Evolutionary conservation across 495 filamentous ascomycete species (phyloP).

Genomic region (Aspergillus cristatus): DNA sequence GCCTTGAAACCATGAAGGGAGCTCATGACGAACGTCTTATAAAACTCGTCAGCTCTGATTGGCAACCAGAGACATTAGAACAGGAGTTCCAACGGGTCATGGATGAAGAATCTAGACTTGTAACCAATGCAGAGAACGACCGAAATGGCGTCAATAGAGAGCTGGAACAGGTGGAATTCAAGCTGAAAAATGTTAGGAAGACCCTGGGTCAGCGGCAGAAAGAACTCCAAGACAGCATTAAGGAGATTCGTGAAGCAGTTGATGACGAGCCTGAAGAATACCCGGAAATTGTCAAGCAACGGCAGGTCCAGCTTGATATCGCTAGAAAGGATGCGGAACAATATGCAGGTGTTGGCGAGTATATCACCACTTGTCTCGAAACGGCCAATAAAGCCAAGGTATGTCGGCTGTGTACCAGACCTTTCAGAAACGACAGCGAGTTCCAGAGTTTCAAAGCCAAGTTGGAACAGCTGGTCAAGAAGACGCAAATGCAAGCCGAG

Average conservation of each 20-base stretch:
- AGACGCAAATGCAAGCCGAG: conserved; percentile 42
- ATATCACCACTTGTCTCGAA: conserved; percentile 51
- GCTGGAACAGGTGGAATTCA: conserved; percentile 68
- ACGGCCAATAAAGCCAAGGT: conserved; percentile 49
- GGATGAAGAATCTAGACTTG: conserved; percentile 40
- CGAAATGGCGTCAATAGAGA: conserved; percentile 64
- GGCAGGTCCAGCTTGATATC: conserved; percentile 52
- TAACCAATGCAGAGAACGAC: conserved; percentile 53
- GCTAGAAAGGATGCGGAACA: conserved; percentile 55
- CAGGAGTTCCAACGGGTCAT: conserved; percentile 58
- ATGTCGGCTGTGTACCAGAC: conserved; percentile 62
- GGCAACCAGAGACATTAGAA: conserved; percentile 64
- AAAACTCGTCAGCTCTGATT: conserved; percentile 49
- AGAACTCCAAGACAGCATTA: conserved; percentile 51
- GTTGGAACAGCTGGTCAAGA: conserved; percentile 49
- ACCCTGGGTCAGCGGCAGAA: conserved; percentile 53
- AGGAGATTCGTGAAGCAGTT: conserved; percentile 40
- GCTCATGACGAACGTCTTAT: conserved; percentile 64
- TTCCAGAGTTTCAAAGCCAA: conserved; percentile 50
- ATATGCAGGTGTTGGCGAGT: conserved; percentile 51
- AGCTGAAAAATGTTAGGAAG: conserved; percentile 54
- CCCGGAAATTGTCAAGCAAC: conserved; percentile 38
- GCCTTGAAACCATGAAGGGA: conserved; percentile 64
- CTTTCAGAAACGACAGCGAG: conserved; percentile 51
- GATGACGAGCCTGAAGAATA: conserved; percentile 47